Conservation (phyloP, 805 yeast genomes). For the Millerozyma miso region DNA sequence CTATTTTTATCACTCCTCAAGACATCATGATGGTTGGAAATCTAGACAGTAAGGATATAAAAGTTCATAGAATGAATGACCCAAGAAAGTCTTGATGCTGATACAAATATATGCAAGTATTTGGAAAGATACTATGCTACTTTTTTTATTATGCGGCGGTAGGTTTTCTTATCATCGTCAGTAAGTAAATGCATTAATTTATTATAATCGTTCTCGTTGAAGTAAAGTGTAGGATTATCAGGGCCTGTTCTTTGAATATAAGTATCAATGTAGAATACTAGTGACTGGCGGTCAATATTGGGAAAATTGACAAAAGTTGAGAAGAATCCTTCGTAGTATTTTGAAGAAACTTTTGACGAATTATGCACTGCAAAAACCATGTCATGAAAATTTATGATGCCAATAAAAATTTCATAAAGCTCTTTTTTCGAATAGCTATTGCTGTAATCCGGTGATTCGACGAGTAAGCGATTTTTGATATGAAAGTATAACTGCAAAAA, state of each 20-base stretch:
- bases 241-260: not conserved
- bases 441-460: not conserved
- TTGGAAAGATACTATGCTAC: not conserved
- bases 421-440: not conserved
- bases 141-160: constrained; percentile 1
- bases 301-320: not conserved
- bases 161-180: constrained; percentile 1
- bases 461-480: constrained; percentile 2
- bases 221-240: not conserved
- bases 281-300: not conserved
- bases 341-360: constrained; percentile 1
- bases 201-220: constrained; percentile 3
- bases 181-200: constrained; percentile 1
- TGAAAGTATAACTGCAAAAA: constrained; percentile 5
- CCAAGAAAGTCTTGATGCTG: constrained; percentile 22
- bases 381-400: not conserved
- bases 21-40: constrained; percentile 74
- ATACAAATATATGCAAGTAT: not conserved
- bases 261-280: not conserved
- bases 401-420: not conserved
- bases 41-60: constrained; percentile 48
- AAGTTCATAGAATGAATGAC: constrained; percentile 55
- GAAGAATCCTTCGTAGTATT: constrained; percentile 3
- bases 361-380: not conserved
- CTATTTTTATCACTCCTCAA: constrained; percentile 91